Conservation (phyloP, 2,329 filamentous ascomycete genomes). For the Fusarium pininemorale region DNA sequence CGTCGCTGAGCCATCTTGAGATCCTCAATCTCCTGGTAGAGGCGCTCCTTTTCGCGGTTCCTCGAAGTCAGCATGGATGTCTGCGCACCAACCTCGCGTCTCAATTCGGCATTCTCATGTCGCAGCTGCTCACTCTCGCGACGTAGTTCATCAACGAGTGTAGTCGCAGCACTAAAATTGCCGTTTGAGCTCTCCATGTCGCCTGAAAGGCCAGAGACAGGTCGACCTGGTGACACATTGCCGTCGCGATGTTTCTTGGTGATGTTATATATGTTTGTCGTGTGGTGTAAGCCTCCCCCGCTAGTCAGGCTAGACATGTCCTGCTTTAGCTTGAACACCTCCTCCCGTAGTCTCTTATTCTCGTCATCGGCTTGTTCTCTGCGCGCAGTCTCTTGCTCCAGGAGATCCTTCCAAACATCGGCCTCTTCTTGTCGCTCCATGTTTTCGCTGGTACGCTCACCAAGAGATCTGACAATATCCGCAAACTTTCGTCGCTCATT, state of each 20-base stretch:
- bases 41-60: conserved; percentile 91
- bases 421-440: conserved; percentile 68
- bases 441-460: conserved; percentile 59
- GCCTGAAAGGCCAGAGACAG: conserved; percentile 59
- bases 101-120: conserved; percentile 91
- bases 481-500: conserved; percentile 87
- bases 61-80: conserved; percentile 97
- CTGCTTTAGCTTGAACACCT: conserved; percentile 77
- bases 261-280: conserved; percentile 74
- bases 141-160: conserved; percentile 79
- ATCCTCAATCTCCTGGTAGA: conserved; percentile 98
- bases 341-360: conserved; percentile 82
- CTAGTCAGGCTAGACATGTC: conserved; percentile 58
- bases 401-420: conserved; percentile 94
- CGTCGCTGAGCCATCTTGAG: conserved; percentile 88
- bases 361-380: conserved; percentile 93
- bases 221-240: conserved; percentile 58
- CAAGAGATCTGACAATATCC: conserved; percentile 74
- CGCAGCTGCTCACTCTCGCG: conserved; percentile 78
- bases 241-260: conserved; percentile 62
- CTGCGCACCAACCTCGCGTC: conserved; percentile 92
- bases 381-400: conserved; percentile 89
- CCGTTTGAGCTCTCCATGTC: conserved; percentile 62
- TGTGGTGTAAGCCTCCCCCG: conserved; percentile 60
- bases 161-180: conserved; percentile 67